Percentiles rank a stretch among this genome's conserved stretches.
Evolutionary conservation across 345 rosid genomes (phyloP).

Genomic region (Hibiscus tridactylites): DNA sequence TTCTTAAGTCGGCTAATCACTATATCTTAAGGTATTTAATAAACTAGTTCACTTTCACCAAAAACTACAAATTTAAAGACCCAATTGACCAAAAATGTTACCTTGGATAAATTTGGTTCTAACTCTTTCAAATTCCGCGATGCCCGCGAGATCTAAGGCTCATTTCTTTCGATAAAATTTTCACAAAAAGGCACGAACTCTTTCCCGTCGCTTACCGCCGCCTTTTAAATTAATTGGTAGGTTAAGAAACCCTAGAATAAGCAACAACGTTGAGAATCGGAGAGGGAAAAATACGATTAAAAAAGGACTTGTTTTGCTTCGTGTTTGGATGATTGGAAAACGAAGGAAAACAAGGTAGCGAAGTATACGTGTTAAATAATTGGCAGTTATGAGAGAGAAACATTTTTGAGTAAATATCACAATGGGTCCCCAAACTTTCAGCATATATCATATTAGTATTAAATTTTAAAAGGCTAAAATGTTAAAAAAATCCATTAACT

Average conservation of each 20-base stretch:
- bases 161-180: not conserved
- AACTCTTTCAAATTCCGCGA: constrained; percentile 2
- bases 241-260: not conserved
- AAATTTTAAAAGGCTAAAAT: not conserved
- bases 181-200: not conserved
- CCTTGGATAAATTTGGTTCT: not conserved
- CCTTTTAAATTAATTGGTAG: not conserved
- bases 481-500: too few species aligned
- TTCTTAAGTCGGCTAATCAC: not conserved
- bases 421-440: not conserved
- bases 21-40: not conserved
- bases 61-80: not conserved
- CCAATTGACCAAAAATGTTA: constrained; percentile 4
- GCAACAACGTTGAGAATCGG: not conserved
- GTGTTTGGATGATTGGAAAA: constrained; percentile 9
- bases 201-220: not conserved
- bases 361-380: not conserved
- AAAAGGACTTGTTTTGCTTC: not conserved
- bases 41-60: constrained; percentile 4
- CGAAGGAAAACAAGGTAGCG: not conserved
- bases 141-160: not conserved
- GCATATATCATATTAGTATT: not conserved
- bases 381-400: not conserved
- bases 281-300: not conserved
- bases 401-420: not conserved